Base-by-base conservation (phyloP, 2,329 filamentous ascomycete genomes). In the Grosmannia clavigera region DNA sequence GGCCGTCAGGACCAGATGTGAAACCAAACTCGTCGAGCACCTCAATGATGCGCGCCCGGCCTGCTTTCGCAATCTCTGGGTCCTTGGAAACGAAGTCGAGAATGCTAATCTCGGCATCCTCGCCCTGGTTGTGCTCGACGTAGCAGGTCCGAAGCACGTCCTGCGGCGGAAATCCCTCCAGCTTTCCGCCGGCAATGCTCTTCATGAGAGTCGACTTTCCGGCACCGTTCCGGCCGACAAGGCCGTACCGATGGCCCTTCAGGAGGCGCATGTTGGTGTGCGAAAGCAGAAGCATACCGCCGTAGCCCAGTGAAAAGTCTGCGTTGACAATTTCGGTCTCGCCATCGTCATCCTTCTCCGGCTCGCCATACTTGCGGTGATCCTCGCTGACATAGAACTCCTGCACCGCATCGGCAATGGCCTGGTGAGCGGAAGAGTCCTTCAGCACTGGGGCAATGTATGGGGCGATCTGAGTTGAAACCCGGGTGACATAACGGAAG, bases 131-230 rank as follows among this genome's bases (percentile, higher is more conserved):
- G 79, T 99, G 94, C 78, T 99, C 94, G 52, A 99, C 94, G 70
- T 97, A 99, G 76, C 92, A 97, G 12, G 92, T 97, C 68, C 90
- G 88, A 68, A 99, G 85, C 62, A 92, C 87, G 65, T 96, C 91
- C 71, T 94, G 91, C 19, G 90, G 80, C 46, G 94, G 94, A 77
- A 99, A 99, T 10, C 94, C 94, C 74, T 99, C 94, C 3, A 99
- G 82, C 80, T 99, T 99, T 70, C 92, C 92, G 62, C 87, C 87
- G 57, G 94, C 89, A 68, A 99, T 99, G 72, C 88, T 91, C 71
- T 90, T 89, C 94, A 99, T 97, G 61, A 99, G 82, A 1, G 94
- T 99, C n/a, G 94, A 97, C 78, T 99, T 99, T 70, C 94, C 94
- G 61, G 92, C 91, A 77, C 94, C 94, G 72, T 99, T 99, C 68